These are phyloP conservation scores for Plasmopara halstedii DNA, from an alignment of 352 stramenopile genomes.

Conservation along the genomic window DNA sequence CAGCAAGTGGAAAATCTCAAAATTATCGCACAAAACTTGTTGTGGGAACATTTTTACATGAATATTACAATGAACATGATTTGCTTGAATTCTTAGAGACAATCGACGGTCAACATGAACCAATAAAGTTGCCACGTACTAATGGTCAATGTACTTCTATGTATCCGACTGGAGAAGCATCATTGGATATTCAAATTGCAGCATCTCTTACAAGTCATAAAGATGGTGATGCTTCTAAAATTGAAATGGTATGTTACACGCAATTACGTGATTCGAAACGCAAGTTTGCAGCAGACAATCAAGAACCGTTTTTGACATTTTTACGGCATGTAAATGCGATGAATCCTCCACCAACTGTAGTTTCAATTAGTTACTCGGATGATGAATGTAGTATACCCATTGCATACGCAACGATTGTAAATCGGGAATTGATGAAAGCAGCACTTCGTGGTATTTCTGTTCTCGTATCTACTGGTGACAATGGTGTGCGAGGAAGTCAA, in stretches of 20 bases:
- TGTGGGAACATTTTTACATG: constrained; percentile 60
- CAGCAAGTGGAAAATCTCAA: constrained; percentile 2
- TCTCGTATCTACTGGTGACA: constrained; percentile 60
- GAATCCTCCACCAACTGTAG: constrained; percentile 44
- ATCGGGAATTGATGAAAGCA: constrained; percentile 70
- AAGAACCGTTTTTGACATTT: constrained; percentile 73
- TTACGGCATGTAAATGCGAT: constrained; percentile 67
- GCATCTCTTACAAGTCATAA: constrained; percentile 37
- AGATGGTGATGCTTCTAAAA: constrained; percentile 15
- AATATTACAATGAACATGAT: constrained; percentile 59
- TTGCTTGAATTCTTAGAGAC: constrained; percentile 34
- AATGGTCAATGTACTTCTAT: constrained; percentile 35
- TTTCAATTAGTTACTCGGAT: constrained; percentile 80
- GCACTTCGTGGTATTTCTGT: constrained; percentile 57
- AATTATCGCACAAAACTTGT: constrained; percentile 41
- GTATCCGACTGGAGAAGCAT: constrained; percentile 51
- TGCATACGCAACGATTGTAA: constrained; percentile 50
- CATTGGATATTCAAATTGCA: constrained; percentile 59
- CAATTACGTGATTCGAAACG: constrained; percentile 35
- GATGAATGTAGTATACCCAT: constrained; percentile 61
- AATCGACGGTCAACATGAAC: constrained; percentile 6
- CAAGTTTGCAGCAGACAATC: constrained; percentile 54
- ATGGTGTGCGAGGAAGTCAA: constrained; percentile 44
- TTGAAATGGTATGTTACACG: constrained; percentile 63
- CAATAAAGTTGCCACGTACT: constrained; percentile 16